These are phyloP conservation scores for Hemerocallis citrina DNA, from an alignment of 106 monocot genomes.

Conservation along the genomic window DNA sequence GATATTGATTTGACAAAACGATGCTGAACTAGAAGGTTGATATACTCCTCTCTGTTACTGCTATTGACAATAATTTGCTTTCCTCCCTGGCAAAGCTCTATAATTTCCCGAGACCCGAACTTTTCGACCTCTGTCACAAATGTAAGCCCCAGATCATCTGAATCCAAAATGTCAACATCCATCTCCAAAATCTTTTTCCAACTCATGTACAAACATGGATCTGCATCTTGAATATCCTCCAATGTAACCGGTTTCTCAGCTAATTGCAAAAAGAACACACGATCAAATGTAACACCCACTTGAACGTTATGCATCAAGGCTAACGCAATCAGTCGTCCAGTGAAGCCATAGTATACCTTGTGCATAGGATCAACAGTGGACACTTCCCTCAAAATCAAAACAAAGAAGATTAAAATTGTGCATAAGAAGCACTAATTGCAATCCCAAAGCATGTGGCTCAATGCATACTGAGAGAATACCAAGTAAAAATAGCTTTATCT, in stretches of 20 bases:
- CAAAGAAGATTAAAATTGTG: too few species aligned
- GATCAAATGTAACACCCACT: slow-evolving; percentile 55
- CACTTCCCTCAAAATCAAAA: slow-evolving; percentile 19
- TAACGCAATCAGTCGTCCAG: slow-evolving; percentile 59
- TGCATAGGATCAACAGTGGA: slow-evolving; percentile 65
- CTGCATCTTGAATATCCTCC: slow-evolving; percentile 64
- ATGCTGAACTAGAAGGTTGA: slow-evolving; percentile 48
- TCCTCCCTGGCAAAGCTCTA: slow-evolving; percentile 56
- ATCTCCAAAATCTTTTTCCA: slow-evolving; percentile 66
- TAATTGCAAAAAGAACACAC: slow-evolving; percentile 57
- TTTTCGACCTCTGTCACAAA: slow-evolving; percentile 46
- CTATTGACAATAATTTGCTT: slow-evolving; percentile 64
- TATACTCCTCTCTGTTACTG: slow-evolving; percentile 43
- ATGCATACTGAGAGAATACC: too few species aligned
- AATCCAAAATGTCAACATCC: slow-evolving; percentile 55
- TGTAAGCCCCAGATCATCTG: slow-evolving; percentile 54
- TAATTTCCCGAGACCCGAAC: slow-evolving; percentile 23
- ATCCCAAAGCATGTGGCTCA: too few species aligned
- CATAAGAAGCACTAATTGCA: too few species aligned
- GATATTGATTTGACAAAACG: slow-evolving; percentile 47
- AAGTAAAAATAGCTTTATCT: too few species aligned
- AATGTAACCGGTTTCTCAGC: slow-evolving; percentile 39
- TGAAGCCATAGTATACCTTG: slow-evolving; percentile 51
- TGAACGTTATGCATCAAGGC: slow-evolving; percentile 73
- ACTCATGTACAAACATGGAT: slow-evolving; percentile 53